A percentile compares a stretch with the other conserved stretches of the same genome.
Conservation (phyloP, 2,329 filamentous ascomycete genomes). For the Aspergillus calidoustus region DNA sequence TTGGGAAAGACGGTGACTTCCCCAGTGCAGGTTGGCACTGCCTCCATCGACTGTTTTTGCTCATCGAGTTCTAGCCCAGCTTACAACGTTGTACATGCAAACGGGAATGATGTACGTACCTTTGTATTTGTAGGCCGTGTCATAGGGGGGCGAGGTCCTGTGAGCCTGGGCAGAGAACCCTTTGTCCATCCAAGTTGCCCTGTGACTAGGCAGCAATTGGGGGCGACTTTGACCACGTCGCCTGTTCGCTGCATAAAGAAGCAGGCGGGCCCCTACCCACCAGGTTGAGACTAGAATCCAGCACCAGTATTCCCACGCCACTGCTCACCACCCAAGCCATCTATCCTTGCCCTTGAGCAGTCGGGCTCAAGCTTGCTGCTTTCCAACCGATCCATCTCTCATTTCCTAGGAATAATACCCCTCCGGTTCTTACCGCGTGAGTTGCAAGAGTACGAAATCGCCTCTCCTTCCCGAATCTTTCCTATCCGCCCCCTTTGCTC, state of each 20-base stretch:
- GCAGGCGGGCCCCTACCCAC: slow-evolving; percentile 8
- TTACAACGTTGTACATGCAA: background rate
- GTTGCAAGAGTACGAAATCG: slow-evolving; percentile 18
- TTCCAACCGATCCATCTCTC: background rate
- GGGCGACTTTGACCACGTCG: slow-evolving; percentile 20
- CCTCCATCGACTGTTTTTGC: background rate
- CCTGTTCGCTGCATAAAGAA: slow-evolving; percentile 23
- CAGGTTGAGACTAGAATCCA: slow-evolving; percentile 12
- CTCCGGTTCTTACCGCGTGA: slow-evolving; percentile 19
- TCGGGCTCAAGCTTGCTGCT: no score
- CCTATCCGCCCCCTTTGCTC: slow-evolving; percentile 16
- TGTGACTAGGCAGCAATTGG: slow-evolving; percentile 23
- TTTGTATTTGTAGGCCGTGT: no score
- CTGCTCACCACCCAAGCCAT: no score
- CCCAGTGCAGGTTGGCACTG: slow-evolving; percentile 1
- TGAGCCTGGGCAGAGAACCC: slow-evolving; percentile 8
- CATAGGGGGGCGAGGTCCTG: background rate
- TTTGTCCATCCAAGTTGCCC: slow-evolving; percentile 17
- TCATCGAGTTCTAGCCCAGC: no score
- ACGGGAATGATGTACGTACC: background rate
- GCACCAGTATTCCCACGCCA: slow-evolving; percentile 12
- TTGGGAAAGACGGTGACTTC: no score
- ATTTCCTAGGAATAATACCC: slow-evolving; percentile 14
- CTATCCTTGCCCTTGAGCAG: no score
- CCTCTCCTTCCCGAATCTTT: slow-evolving; percentile 13